Percentiles rank a stretch among this genome's conserved stretches.
Evolutionary conservation across 352 stramenopile genomes (phyloP).

Genomic region (Pythium diclinum): DNA sequence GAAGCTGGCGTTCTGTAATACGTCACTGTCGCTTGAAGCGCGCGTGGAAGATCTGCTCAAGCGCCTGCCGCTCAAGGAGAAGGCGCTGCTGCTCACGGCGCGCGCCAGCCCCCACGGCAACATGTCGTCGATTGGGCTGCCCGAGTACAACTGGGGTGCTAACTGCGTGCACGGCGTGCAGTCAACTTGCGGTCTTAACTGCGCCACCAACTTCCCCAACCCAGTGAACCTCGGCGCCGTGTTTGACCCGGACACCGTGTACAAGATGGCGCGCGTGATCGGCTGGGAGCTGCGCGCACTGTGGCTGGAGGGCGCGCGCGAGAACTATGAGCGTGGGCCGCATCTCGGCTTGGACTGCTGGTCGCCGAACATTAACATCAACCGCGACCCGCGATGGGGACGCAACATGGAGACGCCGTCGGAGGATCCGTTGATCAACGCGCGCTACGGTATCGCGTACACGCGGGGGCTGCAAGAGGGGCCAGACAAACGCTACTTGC

Average conservation of each 20-base stretch:
- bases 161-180: constrained; percentile 93
- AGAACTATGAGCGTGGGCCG: constrained; percentile 57
- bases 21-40: constrained; percentile 43
- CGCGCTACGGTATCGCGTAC: constrained; percentile 89
- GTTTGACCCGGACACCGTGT: constrained; percentile 82
- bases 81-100: constrained; percentile 65
- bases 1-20: constrained; percentile 79
- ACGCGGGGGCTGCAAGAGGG: constrained; percentile 87
- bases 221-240: constrained; percentile 85
- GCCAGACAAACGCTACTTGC: constrained; percentile 58
- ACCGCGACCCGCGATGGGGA: constrained; percentile 93
- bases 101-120: constrained; percentile 64
- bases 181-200: constrained; percentile 70
- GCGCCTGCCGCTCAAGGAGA: constrained; percentile 67
- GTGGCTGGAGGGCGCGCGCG: constrained; percentile 70
- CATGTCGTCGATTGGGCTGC: constrained; percentile 78
- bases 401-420: constrained; percentile 92
- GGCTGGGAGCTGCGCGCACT: constrained; percentile 75
- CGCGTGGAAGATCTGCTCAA: constrained; percentile 80
- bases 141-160: constrained; percentile 92
- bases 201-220: constrained; percentile 90
- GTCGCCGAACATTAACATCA: constrained; percentile 95
- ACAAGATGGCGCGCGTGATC: constrained; percentile 87
- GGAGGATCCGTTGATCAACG: constrained; percentile 92
- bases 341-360: constrained; percentile 91